phyloP scores from a whole-genome alignment of 2,329 filamentous ascomycete genomes.

The Colletotrichum cereale region DNA sequence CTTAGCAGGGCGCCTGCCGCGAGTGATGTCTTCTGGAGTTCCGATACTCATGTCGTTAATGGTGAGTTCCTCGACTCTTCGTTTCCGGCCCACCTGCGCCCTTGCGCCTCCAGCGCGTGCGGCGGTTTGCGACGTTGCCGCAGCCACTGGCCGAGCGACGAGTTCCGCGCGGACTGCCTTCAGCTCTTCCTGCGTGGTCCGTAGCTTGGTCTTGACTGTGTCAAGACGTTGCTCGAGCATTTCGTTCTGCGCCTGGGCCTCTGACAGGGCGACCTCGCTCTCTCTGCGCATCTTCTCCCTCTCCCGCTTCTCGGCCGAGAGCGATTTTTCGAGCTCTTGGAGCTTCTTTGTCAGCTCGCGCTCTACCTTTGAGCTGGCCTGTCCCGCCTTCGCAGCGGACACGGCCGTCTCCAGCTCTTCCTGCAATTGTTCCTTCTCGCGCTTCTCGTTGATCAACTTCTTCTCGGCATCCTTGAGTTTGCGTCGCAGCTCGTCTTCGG shows the following conservation, averaged over 20 bases:
- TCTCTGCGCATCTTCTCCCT: conserved; percentile 60
- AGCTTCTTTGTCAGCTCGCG: conserved; percentile 55
- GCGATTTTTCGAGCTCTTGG: conserved; percentile 51
- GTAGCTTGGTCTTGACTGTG: conserved; percentile 77
- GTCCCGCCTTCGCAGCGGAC: conserved; percentile 71
- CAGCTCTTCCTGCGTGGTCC: conserved; percentile 77
- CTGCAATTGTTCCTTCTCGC: conserved; percentile 37
- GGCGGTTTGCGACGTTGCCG: conserved; percentile 41
- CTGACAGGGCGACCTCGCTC: conserved; percentile 66
- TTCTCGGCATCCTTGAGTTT: conserved; percentile 53
- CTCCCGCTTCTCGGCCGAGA: conserved; percentile 58
- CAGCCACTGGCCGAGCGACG: conserved; percentile 42
- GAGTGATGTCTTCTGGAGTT: conserved; percentile 58
- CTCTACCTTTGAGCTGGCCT: conserved; percentile 61
- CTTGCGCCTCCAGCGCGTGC: conserved; percentile 17
- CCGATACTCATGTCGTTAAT: conserved; percentile 61
- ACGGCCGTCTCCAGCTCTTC: conserved; percentile 63
- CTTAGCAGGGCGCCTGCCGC: conserved; percentile 61
- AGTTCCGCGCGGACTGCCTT: conserved; percentile 66
- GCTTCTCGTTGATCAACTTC: conserved; percentile 49
- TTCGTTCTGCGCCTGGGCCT: conserved; percentile 72
- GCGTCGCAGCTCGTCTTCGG: conserved; percentile 53
- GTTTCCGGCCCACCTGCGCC: conserved; percentile 58
- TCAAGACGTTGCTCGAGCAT: conserved; percentile 79
- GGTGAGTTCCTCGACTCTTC: conserved; percentile 58